Percentiles rank a stretch among this genome's conserved stretches.
Conservation (phyloP, 108 stramenopile genomes). For the Aurantiochytrium sp. region DNA sequence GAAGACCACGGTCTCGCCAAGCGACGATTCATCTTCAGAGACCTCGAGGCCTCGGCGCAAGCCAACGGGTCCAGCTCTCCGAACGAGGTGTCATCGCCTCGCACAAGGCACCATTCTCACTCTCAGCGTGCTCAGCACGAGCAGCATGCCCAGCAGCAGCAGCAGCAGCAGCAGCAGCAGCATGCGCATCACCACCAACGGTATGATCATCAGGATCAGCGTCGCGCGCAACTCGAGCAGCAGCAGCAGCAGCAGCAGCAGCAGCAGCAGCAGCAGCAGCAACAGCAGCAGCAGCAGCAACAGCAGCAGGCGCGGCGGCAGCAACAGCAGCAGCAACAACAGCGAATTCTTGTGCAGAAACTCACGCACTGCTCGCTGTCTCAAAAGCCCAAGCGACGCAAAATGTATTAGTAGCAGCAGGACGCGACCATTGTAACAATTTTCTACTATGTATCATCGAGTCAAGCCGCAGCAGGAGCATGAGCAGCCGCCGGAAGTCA, state of each 20-base stretch:
- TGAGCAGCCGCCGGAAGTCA: not conserved
- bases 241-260: not conserved
- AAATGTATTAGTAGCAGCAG: not conserved
- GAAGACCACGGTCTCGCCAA: not conserved
- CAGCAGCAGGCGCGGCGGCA: not conserved
- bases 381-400: not conserved
- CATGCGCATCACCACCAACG: too few relatives aligned
- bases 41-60: too few relatives aligned
- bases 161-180: too few relatives aligned
- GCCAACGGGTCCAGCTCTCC: too few relatives aligned
- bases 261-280: too few relatives aligned
- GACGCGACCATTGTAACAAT: not conserved
- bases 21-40: not conserved
- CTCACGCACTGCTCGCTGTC: slow-evolving; percentile 25
- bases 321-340: not conserved
- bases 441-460: not conserved
- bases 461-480: not conserved
- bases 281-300: too few relatives aligned
- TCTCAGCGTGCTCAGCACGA: not conserved
- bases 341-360: not conserved
- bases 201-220: not conserved
- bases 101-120: too few relatives aligned
- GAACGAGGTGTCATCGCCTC: too few relatives aligned
- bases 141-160: too few relatives aligned
- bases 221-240: not conserved